Percentiles rank a stretch among this genome's conserved stretches.
Conservation (phyloP, 192 early-diverging fungal genomes). For the Oehlia diaphana region DNA sequence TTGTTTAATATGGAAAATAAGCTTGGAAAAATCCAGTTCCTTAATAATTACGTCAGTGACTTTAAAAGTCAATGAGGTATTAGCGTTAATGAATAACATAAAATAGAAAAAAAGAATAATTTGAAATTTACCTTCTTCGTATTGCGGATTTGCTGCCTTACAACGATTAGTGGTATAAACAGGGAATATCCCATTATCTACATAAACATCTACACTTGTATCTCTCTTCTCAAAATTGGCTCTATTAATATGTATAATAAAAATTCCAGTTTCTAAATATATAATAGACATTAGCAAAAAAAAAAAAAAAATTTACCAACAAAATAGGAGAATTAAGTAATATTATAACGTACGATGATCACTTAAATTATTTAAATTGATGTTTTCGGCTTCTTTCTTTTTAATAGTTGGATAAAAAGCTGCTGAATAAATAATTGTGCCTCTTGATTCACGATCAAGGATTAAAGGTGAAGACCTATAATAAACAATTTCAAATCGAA, state of each 20-base stretch:
- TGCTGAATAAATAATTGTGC: constrained; percentile 12
- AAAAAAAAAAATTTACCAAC: background rate
- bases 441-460: background rate
- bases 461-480: constrained; percentile 5
- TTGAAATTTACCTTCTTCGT: constrained; percentile 6
- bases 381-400: background rate
- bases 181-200: constrained; percentile 19
- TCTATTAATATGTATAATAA: constrained; percentile 14
- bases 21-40: background rate
- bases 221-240: constrained; percentile 15
- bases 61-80: background rate
- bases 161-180: background rate
- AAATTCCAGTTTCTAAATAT: constrained; percentile 23
- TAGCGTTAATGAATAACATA: background rate
- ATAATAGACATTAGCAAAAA: background rate
- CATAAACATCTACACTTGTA: background rate
- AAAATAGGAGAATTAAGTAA: background rate
- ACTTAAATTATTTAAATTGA: background rate
- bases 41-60: background rate
- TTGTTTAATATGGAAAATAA: background rate
- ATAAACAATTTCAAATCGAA: background rate
- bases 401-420: constrained; percentile 20
- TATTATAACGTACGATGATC: background rate
- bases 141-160: background rate
- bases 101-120: background rate